phyloP scores from a whole-genome alignment of 116 monocot species.

The Posidonia oceanica region DNA sequence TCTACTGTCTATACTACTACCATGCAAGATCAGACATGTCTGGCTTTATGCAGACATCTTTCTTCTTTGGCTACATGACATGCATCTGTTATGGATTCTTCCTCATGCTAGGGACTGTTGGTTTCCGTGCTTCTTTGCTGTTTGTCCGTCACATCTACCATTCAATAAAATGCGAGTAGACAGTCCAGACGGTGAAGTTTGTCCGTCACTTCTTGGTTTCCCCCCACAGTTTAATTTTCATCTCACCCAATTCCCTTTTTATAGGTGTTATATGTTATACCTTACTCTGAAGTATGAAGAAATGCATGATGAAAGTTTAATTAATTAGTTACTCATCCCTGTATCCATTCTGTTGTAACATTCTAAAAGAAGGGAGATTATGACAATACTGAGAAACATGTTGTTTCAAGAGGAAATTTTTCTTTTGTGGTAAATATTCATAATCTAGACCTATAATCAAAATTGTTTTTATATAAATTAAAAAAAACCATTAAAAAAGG shows the following conservation, averaged over 20 bases:
- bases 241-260: neutral
- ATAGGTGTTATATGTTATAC: neutral
- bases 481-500: too few relatives aligned
- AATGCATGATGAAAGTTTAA: too few relatives aligned
- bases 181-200: neutral
- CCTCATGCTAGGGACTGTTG: constrained; percentile 60
- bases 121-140: constrained; percentile 50
- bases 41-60: constrained; percentile 59
- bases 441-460: too few relatives aligned
- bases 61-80: constrained; percentile 68
- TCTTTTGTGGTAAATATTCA: too few relatives aligned
- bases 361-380: too few relatives aligned
- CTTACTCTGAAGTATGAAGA: neutral
- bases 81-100: constrained; percentile 67
- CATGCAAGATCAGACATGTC: constrained; percentile 63
- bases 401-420: too few relatives aligned
- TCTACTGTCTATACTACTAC: constrained; percentile 59
- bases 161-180: constrained; percentile 51
- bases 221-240: neutral
- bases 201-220: neutral
- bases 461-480: too few relatives aligned
- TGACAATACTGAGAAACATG: too few relatives aligned
- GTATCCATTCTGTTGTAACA: too few relatives aligned
- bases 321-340: too few relatives aligned
- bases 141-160: constrained; percentile 59